Base-by-base conservation (phyloP, 1,139 yeast species). In the Yamadazyma dushanensis region DNA sequence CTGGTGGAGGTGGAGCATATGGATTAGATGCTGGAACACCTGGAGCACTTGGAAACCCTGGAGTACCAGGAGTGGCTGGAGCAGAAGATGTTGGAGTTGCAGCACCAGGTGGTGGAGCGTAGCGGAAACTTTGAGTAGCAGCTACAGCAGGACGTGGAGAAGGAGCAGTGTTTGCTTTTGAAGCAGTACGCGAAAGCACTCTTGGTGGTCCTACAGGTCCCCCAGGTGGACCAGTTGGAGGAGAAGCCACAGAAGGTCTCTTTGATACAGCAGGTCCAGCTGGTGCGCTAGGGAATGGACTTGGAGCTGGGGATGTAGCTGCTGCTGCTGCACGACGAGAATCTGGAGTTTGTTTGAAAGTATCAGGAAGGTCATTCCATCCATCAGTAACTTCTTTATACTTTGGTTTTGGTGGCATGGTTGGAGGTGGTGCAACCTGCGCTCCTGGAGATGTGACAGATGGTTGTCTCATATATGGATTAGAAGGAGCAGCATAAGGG, bases 351-450 rank as follows among this genome's bases (percentile, higher is more conserved):
- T 60, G 56, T 68, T 69, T 78, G 57, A 83, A 73, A 18, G 77
- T 70, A n/a, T 81, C 73, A 33, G 97, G 96, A 46, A 90, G 69
- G 59, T 90, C 97, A 54, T 90, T 90, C 97, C 97, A 90, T 3
- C 97, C 97, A 33, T 85, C 92, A 31, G 81, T 81, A 31, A 83
- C 83, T 51, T 55, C 57, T 37, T 73, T 76, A 49, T 70, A 76
- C 32, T 69, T 63, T 8, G 66, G 52, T 36, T 56, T 59, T 24
- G 73, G 57, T 26, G 76, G 71, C 3, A 56, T 51, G n/a, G 40
- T 26, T n/a, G 36, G 44, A 9, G 41, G 35, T 10, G 41, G 26
- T 8, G 22, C 24, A 14, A 33, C 21, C 15, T 33, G 20, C 3
- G 36, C 31, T 17, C 47, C 41, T 2, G 47, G 31, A 10, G 43